Percentiles rank a stretch among this genome's conserved stretches.
These are phyloP conservation scores for Nicotiana tabacum DNA, from an alignment of 257 asterid genomes.

Conservation along the genomic window DNA sequence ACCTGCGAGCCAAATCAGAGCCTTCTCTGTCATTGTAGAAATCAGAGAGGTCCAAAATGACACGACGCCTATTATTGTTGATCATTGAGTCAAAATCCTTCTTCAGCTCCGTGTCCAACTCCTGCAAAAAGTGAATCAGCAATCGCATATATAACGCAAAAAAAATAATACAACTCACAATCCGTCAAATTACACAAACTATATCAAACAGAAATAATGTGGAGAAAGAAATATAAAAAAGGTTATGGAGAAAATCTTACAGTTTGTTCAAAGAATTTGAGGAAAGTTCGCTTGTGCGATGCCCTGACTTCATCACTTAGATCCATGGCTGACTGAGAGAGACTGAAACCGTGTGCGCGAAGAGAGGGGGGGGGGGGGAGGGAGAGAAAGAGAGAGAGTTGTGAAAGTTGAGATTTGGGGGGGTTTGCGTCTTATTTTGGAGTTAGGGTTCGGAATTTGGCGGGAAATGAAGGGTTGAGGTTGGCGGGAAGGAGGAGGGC, in stretches of 20 bases:
- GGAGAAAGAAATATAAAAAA: background rate
- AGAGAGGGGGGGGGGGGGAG: background rate
- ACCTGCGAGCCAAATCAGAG: constrained; percentile 87
- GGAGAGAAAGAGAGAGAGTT: background rate
- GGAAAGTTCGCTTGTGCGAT: constrained; percentile 75
- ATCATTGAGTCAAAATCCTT: constrained; percentile 55
- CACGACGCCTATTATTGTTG: constrained; percentile 68
- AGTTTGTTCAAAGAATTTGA: constrained; percentile 82
- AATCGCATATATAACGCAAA: background rate
- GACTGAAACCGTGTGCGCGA: background rate
- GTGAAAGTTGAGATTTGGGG: background rate
- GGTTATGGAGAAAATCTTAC: constrained; percentile 27
- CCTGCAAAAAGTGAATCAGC: constrained; percentile 36
- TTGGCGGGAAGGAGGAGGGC: constrained; percentile 44
- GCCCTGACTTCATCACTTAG: constrained; percentile 79
- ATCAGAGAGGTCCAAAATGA: constrained; percentile 66
- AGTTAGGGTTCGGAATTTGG: constrained; percentile 35
- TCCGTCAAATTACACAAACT: background rate
- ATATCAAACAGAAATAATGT: background rate
- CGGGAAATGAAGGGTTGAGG: constrained; percentile 35
- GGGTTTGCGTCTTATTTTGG: background rate
- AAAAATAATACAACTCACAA: background rate
- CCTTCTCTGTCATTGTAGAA: constrained; percentile 82
- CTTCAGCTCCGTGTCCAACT: constrained; percentile 49
- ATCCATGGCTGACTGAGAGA: constrained; percentile 42